Evolutionary conservation across 495 filamentous ascomycete species (phyloP).

Genomic region (Neurospora hispaniola): DNA sequence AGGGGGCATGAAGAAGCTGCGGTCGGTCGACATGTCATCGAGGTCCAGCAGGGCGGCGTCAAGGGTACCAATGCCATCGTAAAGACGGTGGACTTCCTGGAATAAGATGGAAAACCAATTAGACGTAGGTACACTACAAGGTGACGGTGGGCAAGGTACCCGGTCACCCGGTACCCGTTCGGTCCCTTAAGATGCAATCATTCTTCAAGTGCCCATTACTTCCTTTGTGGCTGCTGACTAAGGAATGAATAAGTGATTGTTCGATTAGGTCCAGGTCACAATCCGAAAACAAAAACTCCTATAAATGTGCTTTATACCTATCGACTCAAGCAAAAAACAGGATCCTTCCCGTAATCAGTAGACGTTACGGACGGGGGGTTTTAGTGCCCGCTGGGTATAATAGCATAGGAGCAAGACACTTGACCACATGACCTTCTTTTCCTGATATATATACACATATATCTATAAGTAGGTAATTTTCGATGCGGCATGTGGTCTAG

Average conservation of each 20-base stretch:
- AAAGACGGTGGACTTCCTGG: no score
- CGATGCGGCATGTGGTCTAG: neutral
- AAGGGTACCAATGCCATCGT: no score
- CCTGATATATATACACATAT: neutral
- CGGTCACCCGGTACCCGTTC: no score
- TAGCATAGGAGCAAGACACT: neutral
- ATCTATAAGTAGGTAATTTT: neutral
- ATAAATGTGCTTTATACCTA: neutral
- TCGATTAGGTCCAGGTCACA: neutral
- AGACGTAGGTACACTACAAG: no score
- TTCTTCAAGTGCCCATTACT: neutral
- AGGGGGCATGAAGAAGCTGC: no score
- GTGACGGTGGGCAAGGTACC: no score
- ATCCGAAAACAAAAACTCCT: neutral
- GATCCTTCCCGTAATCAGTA: neutral
- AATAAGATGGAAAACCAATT: no score
- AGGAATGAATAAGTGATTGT: neutral
- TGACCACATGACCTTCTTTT: neutral
- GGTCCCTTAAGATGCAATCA: no score
- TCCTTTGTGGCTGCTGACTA: neutral
- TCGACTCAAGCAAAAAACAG: neutral
- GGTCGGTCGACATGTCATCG: no score
- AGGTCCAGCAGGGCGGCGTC: no score
- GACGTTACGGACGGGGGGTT: neutral
- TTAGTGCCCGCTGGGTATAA: neutral